Conservation (phyloP, 345 rosid species). For the Aquilaria malaccensis region DNA sequence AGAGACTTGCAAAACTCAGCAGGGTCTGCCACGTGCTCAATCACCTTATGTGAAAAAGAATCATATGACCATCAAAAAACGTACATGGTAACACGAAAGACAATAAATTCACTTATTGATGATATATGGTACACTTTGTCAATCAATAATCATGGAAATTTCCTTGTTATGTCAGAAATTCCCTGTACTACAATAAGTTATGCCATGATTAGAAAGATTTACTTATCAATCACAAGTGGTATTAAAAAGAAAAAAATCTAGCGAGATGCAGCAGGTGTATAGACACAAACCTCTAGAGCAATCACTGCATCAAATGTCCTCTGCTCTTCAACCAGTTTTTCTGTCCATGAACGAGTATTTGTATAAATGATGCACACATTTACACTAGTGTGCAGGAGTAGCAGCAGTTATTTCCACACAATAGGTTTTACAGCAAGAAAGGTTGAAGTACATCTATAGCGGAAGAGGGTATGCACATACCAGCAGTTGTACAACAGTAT, state of each 20-base stretch:
- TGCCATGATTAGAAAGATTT: too few relatives aligned
- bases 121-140: too few relatives aligned
- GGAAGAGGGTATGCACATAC: slow-evolving; percentile 27
- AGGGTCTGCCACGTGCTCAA: slow-evolving; percentile 93
- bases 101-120: too few relatives aligned
- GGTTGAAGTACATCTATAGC: slow-evolving; percentile 12
- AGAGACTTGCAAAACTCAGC: slow-evolving; percentile 89
- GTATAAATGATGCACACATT: not conserved
- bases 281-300: slow-evolving; percentile 58
- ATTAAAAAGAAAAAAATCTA: not conserved
- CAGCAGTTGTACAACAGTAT: slow-evolving; percentile 82
- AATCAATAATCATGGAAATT: too few relatives aligned
- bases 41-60: slow-evolving; percentile 43
- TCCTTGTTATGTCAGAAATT: too few relatives aligned
- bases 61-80: not conserved
- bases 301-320: slow-evolving; percentile 79
- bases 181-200: too few relatives aligned
- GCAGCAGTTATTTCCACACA: not conserved
- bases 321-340: slow-evolving; percentile 75
- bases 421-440: not conserved
- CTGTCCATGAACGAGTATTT: slow-evolving; percentile 32
- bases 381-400: not conserved
- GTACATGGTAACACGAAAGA: too few relatives aligned
- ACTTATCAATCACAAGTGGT: not conserved
- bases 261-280: not conserved